Percentiles rank a stretch among this genome's conserved stretches.
Conservation (phyloP, 768 basidiomycete genomes). For the Clathrus columnatus region DNA sequence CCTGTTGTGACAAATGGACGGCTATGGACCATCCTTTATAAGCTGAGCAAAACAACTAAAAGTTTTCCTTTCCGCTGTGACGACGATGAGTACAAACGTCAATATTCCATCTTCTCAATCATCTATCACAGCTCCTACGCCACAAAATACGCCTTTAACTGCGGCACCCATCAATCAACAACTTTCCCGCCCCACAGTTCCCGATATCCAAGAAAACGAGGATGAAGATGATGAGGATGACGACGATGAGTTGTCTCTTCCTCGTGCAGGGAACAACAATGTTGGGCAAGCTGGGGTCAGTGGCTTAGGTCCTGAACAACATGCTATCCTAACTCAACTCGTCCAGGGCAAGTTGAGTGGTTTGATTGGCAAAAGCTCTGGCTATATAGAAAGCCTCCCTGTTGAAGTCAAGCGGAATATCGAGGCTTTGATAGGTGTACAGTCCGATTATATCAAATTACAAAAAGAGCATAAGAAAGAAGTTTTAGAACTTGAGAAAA, state of each 20-base stretch:
- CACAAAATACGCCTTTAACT: constrained; percentile 84
- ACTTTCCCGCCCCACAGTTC: constrained; percentile 80
- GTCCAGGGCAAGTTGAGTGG: constrained; percentile 82
- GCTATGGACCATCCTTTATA: background rate
- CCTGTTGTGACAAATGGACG: background rate
- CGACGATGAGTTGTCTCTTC: constrained; percentile 19
- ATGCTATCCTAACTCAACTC: constrained; percentile 66
- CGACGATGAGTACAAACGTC: constrained; percentile 8
- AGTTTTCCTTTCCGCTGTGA: background rate
- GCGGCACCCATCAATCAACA: constrained; percentile 73
- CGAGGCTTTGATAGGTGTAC: constrained; percentile 90
- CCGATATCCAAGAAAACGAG: constrained; percentile 78
- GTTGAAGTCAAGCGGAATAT: constrained; percentile 72
- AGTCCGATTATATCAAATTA: constrained; percentile 82
- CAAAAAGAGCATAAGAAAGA: constrained; percentile 94
- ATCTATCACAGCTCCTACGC: constrained; percentile 80
- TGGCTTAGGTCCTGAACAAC: constrained; percentile 24
- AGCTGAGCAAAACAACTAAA: background rate
- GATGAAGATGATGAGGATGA: constrained; percentile 61
- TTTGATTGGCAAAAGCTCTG: constrained; percentile 86
- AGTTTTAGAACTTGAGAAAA: constrained; percentile 92
- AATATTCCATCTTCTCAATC: constrained; percentile 20
- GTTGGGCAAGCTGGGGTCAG: constrained; percentile 32
- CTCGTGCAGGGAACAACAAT: constrained; percentile 21
- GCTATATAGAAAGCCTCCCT: constrained; percentile 88